Conservation (phyloP, 805 yeast species). For the Ogataea pignaliae region DNA sequence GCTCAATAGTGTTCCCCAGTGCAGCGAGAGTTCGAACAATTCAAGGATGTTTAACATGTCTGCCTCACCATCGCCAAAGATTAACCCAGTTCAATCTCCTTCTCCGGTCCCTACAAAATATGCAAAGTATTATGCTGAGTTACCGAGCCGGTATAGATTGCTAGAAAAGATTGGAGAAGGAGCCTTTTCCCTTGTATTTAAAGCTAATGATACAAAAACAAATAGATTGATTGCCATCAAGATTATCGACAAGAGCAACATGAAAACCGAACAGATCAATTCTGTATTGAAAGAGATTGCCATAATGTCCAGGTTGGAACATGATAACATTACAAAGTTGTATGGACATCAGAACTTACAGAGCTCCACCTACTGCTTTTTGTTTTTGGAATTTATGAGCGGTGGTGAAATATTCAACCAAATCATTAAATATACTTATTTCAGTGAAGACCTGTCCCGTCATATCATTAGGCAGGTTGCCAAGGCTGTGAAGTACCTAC, state of each 20-base stretch:
- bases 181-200: conserved; percentile 84
- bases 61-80: too few species aligned
- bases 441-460: conserved; percentile 65
- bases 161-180: conserved; percentile 64
- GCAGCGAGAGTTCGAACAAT: background rate
- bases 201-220: conserved; percentile 48
- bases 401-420: conserved; percentile 84
- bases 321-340: conserved; percentile 56
- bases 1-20: background rate
- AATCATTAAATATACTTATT: conserved; percentile 72
- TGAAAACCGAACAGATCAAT: conserved; percentile 47
- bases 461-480: conserved; percentile 74
- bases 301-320: conserved; percentile 62
- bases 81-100: background rate
- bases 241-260: conserved; percentile 58
- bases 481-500: conserved; percentile 63
- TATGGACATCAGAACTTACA: conserved; percentile 48
- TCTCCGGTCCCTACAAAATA: conserved; percentile 2
- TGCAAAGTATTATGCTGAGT: conserved; percentile 24
- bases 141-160: conserved; percentile 24
- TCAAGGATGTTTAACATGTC: conserved; percentile 1
- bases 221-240: conserved; percentile 63
- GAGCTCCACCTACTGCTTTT: conserved; percentile 46
- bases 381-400: conserved; percentile 61
- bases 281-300: conserved; percentile 68